A percentile compares a stretch with the other conserved stretches of the same genome.
phyloP scores from a whole-genome alignment of 495 filamentous ascomycete species.

The Trichoderma reesei region DNA sequence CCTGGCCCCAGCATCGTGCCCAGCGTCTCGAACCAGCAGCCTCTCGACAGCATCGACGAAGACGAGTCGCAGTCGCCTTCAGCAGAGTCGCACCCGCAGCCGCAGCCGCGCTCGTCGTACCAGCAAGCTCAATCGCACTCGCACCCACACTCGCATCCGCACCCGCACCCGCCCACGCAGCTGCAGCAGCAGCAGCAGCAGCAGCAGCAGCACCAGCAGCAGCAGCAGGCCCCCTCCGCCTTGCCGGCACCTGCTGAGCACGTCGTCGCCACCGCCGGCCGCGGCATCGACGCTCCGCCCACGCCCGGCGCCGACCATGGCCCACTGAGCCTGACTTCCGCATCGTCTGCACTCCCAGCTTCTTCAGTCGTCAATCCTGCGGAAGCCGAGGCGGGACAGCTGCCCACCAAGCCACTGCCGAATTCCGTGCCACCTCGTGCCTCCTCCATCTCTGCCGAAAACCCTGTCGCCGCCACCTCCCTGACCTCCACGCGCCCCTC shows the following conservation, averaged over 20 bases:
- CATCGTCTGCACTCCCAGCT: neutral
- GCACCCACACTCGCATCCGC: neutral
- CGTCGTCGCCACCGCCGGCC: neutral
- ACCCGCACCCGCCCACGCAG: neutral
- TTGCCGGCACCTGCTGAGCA: neutral
- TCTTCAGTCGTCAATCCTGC: too few relatives aligned
- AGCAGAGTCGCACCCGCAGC: neutral
- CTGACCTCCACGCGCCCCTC: neutral
- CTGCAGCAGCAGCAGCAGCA: neutral
- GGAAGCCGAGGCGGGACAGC: too few relatives aligned
- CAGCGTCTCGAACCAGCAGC: neutral
- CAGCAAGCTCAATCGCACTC: neutral
- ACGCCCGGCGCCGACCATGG: neutral
- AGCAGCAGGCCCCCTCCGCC: neutral
- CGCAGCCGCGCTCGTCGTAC: neutral
- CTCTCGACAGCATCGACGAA: conserved; percentile 1
- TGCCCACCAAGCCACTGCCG: neutral
- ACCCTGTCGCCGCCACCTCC: neutral
- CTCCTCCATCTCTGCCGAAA: neutral
- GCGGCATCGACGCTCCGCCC: neutral
- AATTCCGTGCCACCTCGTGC: neutral
- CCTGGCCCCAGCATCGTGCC: neutral
- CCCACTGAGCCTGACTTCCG: neutral
- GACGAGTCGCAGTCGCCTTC: neutral
- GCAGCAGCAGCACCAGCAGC: neutral